A percentile compares a stretch with the other conserved stretches of the same genome.
Conservation (phyloP, 768 basidiomycete species). For the Crepidotus variabilis region DNA sequence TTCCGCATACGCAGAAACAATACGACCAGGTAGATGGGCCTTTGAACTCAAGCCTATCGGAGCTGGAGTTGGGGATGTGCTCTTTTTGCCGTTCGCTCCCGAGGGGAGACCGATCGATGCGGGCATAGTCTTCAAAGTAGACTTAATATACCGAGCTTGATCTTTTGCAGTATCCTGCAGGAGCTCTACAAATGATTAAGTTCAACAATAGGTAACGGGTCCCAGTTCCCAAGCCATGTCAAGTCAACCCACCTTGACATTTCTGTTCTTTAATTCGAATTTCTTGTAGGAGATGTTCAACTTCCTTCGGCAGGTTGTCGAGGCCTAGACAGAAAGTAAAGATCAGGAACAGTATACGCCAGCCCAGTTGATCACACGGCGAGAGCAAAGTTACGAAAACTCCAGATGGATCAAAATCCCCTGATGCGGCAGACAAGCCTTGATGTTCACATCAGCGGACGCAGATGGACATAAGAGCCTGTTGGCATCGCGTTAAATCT, state of each 20-base stretch:
- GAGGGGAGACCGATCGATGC: slow-evolving; percentile 6
- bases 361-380: background rate
- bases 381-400: background rate
- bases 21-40: slow-evolving; percentile 28
- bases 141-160: slow-evolving; percentile 34
- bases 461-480: slow-evolving; percentile 3
- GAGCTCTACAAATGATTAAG: slow-evolving; percentile 27
- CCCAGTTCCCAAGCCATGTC: background rate
- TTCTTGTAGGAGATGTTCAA: slow-evolving; percentile 42
- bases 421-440: background rate
- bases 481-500: background rate
- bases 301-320: slow-evolving; percentile 44
- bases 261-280: slow-evolving; percentile 37
- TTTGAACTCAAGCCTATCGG: slow-evolving; percentile 21
- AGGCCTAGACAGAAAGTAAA: slow-evolving; percentile 28
- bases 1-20: slow-evolving; percentile 31
- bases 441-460: background rate
- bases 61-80: slow-evolving; percentile 16
- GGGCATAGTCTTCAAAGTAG: slow-evolving; percentile 22
- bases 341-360: too few species aligned
- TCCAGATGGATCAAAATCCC: background rate
- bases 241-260: slow-evolving; percentile 27
- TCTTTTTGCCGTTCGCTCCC: slow-evolving; percentile 8
- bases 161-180: slow-evolving; percentile 36
- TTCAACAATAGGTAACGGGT: background rate